Percentiles rank a stretch among this genome's conserved stretches.
Evolutionary conservation across 441 rosid genomes (phyloP).

Genomic region (Arabidopsis lyrata): DNA sequence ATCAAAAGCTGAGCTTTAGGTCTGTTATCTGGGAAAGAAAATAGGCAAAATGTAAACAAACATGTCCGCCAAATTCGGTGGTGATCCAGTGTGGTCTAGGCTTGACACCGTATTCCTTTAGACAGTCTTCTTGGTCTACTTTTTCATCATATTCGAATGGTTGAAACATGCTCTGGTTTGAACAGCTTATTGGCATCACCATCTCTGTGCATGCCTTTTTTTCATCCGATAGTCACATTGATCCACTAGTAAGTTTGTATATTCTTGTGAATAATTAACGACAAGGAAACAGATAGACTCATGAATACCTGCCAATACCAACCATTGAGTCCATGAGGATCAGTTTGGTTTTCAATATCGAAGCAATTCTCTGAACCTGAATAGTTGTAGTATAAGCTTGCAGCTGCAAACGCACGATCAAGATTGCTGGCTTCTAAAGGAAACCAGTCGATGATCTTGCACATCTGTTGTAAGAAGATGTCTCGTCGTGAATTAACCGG

Average conservation of each 20-base stretch:
- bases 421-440: conserved; percentile 16
- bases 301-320: conserved; percentile 7
- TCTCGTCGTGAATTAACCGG: neutral
- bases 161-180: conserved; percentile 19
- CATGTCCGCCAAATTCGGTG: conserved; percentile 10
- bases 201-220: conserved; percentile 12
- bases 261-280: neutral
- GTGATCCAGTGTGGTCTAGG: conserved; percentile 21
- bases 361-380: conserved; percentile 13
- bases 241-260: neutral
- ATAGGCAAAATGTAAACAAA: neutral
- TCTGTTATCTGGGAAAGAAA: neutral
- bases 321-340: conserved; percentile 12
- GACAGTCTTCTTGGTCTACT: neutral
- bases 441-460: conserved; percentile 20
- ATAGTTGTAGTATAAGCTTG: conserved; percentile 19
- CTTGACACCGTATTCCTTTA: conserved; percentile 3
- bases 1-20: conserved; percentile 6
- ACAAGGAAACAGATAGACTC: neutral
- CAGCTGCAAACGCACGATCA: conserved; percentile 19
- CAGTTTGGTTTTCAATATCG: conserved; percentile 12
- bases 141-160: neutral
- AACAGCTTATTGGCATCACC: conserved; percentile 13
- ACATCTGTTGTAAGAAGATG: conserved; percentile 5
- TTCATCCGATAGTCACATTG: neutral